These are phyloP conservation scores for Penstemon davidsonii DNA, from an alignment of 257 asterid species.

Conservation along the genomic window DNA sequence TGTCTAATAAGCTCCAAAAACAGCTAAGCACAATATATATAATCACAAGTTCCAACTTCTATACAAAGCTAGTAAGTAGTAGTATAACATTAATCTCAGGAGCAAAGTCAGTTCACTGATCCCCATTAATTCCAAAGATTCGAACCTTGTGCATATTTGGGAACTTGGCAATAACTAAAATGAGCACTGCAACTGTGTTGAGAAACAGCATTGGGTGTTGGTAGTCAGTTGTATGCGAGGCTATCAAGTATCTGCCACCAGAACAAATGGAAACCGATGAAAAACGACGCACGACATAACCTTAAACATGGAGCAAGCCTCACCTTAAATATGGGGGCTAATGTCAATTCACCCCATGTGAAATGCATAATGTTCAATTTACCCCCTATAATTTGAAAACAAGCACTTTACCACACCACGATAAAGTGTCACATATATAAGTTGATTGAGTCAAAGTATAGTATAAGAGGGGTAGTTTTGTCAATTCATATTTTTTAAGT, in stretches of 20 bases:
- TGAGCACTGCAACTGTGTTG: slow-evolving; percentile 57
- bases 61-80: slow-evolving; percentile 24
- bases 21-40: slow-evolving; percentile 33
- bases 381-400: no score
- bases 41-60: slow-evolving; percentile 45
- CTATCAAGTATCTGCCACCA: slow-evolving; percentile 53
- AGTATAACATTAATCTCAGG: not conserved
- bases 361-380: no score
- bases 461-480: no score
- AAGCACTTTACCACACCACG: no score
- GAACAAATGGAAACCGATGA: not conserved
- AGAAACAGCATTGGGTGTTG: slow-evolving; percentile 58
- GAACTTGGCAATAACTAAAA: slow-evolving; percentile 61
- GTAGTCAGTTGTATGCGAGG: slow-evolving; percentile 65
- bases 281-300: not conserved
- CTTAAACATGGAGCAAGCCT: no score
- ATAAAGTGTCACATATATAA: no score
- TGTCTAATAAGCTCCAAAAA: slow-evolving; percentile 35
- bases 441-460: no score
- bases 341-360: no score
- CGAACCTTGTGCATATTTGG: slow-evolving; percentile 71
- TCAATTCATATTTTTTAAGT: no score
- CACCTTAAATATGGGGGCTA: no score
- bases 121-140: slow-evolving; percentile 60
- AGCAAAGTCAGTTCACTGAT: slow-evolving; percentile 34